Evolutionary conservation across 2,329 filamentous ascomycete species (phyloP), one percentile per base, ranked within the genome.

Genomic region (Colletotrichum spinosum): DNA sequence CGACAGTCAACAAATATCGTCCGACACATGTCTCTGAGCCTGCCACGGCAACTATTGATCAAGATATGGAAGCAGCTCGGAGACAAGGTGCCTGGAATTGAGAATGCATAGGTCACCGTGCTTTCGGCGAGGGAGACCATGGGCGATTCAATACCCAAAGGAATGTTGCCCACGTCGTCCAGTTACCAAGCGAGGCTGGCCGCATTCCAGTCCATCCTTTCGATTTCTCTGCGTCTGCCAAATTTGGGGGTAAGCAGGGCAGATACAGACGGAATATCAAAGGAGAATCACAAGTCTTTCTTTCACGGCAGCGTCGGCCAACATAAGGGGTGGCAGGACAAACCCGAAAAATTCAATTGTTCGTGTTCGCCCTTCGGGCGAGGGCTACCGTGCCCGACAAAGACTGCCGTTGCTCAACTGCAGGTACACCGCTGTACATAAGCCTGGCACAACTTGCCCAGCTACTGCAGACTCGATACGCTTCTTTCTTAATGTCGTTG

Each of bases 1-100:
- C 49, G 56, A 55, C 54, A 58, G 65, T 68, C 65, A 68, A 68
- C 65, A 68, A 65, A 68, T 66, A 67, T 33, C 58, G 52, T 55
- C 58, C 65, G 48, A 44, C 42, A 55, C 56, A 54, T 62, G 62
- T 67, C 56, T 67, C 53, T 52, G 37, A 58, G 35, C 63, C 59
- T 67, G 64, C 64, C 60, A 64, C 55, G 54, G 64, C 64, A 67
- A 67, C 64, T 48, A 49, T 53, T 54, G 60, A 52, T 39, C 49
- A 48, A 67, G 42, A 64, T 55, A 67, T 67, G 64, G 60, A 44
- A 54, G 60, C 60, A 64, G 39, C 60, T 49, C 38, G 55, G 60
- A 57, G 53, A 67, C 64, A 38, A 39, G 17, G 41, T 45, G 53
- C 55, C 49, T 58, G 64, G 59, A 64, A 63, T 67, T 64, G 49